Conservation (phyloP, 257 asterid species). For the Henckelia pumila region DNA sequence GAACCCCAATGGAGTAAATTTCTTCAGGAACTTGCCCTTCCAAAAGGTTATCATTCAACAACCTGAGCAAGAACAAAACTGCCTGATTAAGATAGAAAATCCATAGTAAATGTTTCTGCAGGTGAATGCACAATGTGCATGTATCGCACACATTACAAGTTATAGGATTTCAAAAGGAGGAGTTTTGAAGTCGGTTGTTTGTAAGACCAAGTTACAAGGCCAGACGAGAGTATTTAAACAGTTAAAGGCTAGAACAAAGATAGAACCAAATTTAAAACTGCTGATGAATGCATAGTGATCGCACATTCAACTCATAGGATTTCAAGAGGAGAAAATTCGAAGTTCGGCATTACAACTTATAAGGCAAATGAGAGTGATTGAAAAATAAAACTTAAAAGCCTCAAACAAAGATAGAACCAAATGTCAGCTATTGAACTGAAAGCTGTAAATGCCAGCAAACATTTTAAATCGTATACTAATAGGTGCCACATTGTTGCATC, state of each 20-base stretch:
- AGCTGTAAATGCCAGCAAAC: neutral
- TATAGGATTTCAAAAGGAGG: neutral
- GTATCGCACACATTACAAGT: neutral
- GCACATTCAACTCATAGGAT: neutral
- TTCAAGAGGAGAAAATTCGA: neutral
- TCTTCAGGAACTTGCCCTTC: conserved; percentile 88
- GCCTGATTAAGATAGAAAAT: conserved; percentile 4
- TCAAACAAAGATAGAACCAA: neutral
- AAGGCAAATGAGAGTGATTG: neutral
- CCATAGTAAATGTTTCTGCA: neutral
- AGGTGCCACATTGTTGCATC: neutral
- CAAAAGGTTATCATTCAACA: conserved; percentile 68
- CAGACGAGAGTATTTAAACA: neutral
- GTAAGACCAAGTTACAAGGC: neutral
- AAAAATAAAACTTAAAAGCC: neutral
- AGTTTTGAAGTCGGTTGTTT: neutral
- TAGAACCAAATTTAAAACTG: neutral
- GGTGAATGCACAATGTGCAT: neutral
- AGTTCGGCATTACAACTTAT: neutral
- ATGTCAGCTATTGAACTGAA: too few relatives aligned
- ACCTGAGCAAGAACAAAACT: conserved; percentile 36
- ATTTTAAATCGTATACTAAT: neutral
- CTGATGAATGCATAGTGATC: neutral
- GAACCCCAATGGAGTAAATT: conserved; percentile 86
- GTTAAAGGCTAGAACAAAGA: neutral